Evolutionary conservation across 2,329 filamentous ascomycete genomes (phyloP).

Genomic region (Penicillium aurantiogriseum): DNA sequence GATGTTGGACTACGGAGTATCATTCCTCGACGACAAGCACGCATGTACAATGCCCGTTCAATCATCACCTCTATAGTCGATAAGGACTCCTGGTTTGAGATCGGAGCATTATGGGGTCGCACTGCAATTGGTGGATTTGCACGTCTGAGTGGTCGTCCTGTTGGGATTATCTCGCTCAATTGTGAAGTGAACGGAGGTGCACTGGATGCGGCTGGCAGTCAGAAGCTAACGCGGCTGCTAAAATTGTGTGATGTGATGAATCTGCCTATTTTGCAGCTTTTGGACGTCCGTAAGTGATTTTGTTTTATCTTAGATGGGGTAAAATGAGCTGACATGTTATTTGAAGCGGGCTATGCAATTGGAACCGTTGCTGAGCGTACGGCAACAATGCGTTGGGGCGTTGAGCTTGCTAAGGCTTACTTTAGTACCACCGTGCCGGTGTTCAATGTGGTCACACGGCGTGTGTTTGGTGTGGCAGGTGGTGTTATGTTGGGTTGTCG

Average conservation of each 20-base stretch:
- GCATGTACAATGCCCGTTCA: too few species aligned
- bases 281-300: slow-evolving; percentile 54
- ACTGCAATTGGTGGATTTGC: too few species aligned
- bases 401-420: slow-evolving; percentile 61
- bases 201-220: too few species aligned
- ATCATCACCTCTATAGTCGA: too few species aligned
- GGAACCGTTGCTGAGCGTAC: slow-evolving; percentile 62
- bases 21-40: too few species aligned
- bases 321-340: slow-evolving; percentile 6
- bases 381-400: slow-evolving; percentile 64
- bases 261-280: slow-evolving; percentile 61
- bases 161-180: too few species aligned
- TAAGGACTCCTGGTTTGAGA: too few species aligned
- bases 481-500: slow-evolving; percentile 64
- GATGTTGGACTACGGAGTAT: too few species aligned
- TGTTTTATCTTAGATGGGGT: neutral
- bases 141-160: too few species aligned
- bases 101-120: too few species aligned
- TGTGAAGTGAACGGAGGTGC: too few species aligned
- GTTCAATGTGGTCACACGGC: slow-evolving; percentile 62
- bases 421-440: slow-evolving; percentile 62
- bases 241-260: slow-evolving; percentile 67
- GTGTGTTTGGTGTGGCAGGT: slow-evolving; percentile 63
- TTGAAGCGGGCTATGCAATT: slow-evolving; percentile 57
- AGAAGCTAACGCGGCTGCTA: slow-evolving; percentile 52